Evolutionary conservation across 2,329 filamentous ascomycete genomes (phyloP).

Genomic region (Colletotrichum simmondsii): DNA sequence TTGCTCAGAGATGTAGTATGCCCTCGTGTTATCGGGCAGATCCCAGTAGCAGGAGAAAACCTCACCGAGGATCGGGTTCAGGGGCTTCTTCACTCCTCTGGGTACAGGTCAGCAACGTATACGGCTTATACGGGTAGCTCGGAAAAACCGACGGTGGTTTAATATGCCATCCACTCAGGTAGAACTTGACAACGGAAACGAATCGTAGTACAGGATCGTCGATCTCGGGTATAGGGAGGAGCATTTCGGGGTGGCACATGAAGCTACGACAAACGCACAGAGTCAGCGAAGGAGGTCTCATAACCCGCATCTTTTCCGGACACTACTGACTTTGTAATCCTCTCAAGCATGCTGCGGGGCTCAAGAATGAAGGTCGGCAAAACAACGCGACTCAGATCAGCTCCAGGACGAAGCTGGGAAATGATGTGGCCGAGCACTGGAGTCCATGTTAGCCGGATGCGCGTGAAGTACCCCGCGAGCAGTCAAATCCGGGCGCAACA

Average conservation of each 20-base stretch:
- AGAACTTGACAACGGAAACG: conserved; percentile 96
- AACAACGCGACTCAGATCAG: conserved; percentile 93
- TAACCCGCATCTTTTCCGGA: not conserved
- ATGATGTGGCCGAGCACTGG: conserved; percentile 96
- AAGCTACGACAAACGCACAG: conserved; percentile 69
- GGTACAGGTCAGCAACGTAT: conserved; percentile 16
- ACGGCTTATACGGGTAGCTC: conserved; percentile 12
- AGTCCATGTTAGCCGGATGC: conserved; percentile 15
- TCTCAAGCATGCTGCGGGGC: conserved; percentile 96
- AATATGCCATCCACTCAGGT: conserved; percentile 98
- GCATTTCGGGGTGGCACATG: conserved; percentile 98
- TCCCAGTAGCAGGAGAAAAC: conserved; percentile 97
- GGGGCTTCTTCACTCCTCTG: conserved; percentile 96
- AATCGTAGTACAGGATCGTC: conserved; percentile 92
- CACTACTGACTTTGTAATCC: conserved; percentile 89
- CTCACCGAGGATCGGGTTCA: conserved; percentile 97
- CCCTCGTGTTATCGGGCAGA: conserved; percentile 82
- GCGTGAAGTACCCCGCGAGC: not conserved
- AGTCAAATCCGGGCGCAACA: not conserved
- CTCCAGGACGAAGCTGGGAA: conserved; percentile 93
- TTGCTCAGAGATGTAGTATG: conserved; percentile 97
- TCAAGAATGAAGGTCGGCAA: conserved; percentile 98
- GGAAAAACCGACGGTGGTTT: conserved; percentile 82
- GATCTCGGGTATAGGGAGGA: conserved; percentile 86
- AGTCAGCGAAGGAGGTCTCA: conserved; percentile 17